Evolutionary conservation across 2,329 filamentous ascomycete genomes (phyloP).

Genomic region (Cladosporium sp.): DNA sequence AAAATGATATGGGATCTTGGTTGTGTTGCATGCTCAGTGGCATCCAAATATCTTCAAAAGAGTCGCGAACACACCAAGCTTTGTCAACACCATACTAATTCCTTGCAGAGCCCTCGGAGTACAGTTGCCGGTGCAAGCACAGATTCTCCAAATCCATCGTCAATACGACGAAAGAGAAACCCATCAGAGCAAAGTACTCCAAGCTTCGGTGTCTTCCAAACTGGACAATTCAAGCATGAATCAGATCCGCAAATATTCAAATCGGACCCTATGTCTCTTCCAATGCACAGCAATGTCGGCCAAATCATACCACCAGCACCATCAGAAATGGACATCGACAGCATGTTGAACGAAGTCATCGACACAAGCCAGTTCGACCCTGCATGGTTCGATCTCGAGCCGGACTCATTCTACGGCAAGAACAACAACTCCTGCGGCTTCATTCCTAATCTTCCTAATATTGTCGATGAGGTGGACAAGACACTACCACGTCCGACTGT

Average conservation of each 20-base stretch:
- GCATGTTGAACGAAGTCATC: slow-evolving; percentile 17
- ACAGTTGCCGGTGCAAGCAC: slow-evolving; percentile 12
- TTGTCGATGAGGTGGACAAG: slow-evolving; percentile 38
- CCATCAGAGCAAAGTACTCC: slow-evolving; percentile 17
- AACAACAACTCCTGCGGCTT: slow-evolving; percentile 38
- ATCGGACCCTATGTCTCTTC: slow-evolving; percentile 3
- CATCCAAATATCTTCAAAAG: not conserved
- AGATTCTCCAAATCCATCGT: slow-evolving; percentile 13
- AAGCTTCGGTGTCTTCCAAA: slow-evolving; percentile 10
- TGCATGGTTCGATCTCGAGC: slow-evolving; percentile 37
- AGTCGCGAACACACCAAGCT: not conserved
- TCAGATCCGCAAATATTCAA: slow-evolving; percentile 12
- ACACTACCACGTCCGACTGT: slow-evolving; percentile 6
- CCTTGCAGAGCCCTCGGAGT: slow-evolving; percentile 13
- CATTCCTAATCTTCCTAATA: slow-evolving; percentile 35
- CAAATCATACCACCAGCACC: slow-evolving; percentile 3
- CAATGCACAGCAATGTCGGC: not conserved
- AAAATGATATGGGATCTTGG: not conserved
- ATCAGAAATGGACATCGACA: slow-evolving; percentile 20
- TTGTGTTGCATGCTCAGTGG: not conserved
- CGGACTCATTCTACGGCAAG: slow-evolving; percentile 34
- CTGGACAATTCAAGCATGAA: not conserved
- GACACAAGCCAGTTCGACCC: slow-evolving; percentile 34
- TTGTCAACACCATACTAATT: not conserved
- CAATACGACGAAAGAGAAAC: slow-evolving; percentile 8